phyloP scores from a whole-genome alignment of 2,329 filamentous ascomycete genomes.

The Xylaria sp. region DNA sequence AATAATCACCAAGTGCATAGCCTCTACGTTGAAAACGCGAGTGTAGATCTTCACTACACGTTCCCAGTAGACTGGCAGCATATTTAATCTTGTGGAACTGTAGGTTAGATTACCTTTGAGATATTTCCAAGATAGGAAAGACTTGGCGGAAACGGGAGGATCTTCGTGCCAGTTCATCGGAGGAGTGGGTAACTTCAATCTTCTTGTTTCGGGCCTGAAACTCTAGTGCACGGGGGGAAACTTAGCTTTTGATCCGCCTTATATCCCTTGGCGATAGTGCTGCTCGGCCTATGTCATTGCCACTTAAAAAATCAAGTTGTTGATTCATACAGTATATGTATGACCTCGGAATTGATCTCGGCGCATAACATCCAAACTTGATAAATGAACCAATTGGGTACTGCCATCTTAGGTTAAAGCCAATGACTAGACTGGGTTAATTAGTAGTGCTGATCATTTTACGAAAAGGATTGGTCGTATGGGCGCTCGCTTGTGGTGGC shows the following conservation, averaged over 20 bases:
- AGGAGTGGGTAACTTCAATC: conserved; percentile 14
- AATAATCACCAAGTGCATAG: too few species aligned
- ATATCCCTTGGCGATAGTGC: conserved; percentile 15
- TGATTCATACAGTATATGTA: background rate
- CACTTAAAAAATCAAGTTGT: background rate
- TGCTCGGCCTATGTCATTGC: conserved; percentile 20
- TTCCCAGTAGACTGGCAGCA: too few species aligned
- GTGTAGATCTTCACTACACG: background rate
- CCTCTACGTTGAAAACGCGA: background rate
- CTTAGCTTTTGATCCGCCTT: conserved; percentile 3
- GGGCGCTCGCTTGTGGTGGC: conserved; percentile 27
- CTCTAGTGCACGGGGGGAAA: conserved; percentile 3
- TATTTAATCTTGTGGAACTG: too few species aligned
- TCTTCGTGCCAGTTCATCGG: background rate
- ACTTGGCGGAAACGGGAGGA: conserved; percentile 28
- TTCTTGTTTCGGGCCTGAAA: conserved; percentile 28
- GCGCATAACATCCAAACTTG: background rate
- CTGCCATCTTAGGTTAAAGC: conserved; percentile 1
- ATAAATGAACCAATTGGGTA: background rate
- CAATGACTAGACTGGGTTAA: conserved; percentile 1
- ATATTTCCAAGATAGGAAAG: conserved; percentile 29
- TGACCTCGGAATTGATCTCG: background rate
- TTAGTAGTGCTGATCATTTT: conserved; percentile 25
- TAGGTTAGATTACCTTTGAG: background rate
- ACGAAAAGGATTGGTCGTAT: conserved; percentile 24